Percentiles rank a stretch among this genome's conserved stretches.
These are phyloP conservation scores for Begonia peltatifolia DNA, from an alignment of 306 rosid genomes.

Conservation along the genomic window DNA sequence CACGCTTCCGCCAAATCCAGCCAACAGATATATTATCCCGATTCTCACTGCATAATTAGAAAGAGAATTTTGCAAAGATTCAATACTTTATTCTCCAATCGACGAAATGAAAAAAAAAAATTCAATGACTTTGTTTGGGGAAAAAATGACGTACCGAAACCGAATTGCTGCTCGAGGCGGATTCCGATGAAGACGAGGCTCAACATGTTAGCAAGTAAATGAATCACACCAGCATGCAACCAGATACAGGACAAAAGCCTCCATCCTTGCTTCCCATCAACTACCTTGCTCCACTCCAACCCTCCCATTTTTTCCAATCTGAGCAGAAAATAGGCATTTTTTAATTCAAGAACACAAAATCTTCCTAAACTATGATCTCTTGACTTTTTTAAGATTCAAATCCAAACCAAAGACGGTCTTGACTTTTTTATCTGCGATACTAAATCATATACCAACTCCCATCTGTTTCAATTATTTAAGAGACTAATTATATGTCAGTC, in stretches of 20 bases:
- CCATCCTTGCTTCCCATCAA: constrained; percentile 28
- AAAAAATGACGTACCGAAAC: constrained; percentile 20
- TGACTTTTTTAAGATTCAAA: too few species aligned
- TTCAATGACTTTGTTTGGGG: too few species aligned
- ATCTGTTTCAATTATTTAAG: too few species aligned
- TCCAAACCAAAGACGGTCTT: too few species aligned
- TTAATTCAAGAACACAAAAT: not conserved
- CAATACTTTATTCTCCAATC: too few species aligned
- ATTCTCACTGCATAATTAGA: constrained; percentile 28
- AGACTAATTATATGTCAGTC: too few species aligned
- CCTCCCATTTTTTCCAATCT: constrained; percentile 40
- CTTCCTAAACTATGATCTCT: too few species aligned
- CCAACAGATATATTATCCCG: constrained; percentile 50
- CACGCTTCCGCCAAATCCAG: constrained; percentile 82
- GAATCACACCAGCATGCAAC: constrained; percentile 45
- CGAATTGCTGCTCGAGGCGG: constrained; percentile 43
- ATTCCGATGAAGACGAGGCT: constrained; percentile 36
- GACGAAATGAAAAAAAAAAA: not conserved
- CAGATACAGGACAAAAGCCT: constrained; percentile 32
- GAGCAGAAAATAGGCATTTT: not conserved
- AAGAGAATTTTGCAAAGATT: too few species aligned
- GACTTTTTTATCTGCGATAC: too few species aligned
- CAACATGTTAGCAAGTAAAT: constrained; percentile 37
- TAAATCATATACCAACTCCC: too few species aligned
- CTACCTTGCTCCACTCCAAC: constrained; percentile 22